These are phyloP conservation scores for Sungouiella blattae DNA, from an alignment of 805 yeast species.

Conservation along the genomic window DNA sequence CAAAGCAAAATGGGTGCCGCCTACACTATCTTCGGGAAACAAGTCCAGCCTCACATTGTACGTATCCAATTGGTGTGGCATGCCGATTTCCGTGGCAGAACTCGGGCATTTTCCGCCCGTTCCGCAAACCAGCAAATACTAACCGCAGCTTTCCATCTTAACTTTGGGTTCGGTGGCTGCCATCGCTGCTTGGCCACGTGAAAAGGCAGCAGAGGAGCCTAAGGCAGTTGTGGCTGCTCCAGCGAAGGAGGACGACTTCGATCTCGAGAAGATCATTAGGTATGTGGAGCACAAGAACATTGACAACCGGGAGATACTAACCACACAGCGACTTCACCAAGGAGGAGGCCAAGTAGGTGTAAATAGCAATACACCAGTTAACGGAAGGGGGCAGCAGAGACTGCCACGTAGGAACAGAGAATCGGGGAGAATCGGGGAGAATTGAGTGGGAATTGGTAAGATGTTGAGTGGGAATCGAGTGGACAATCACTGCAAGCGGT, in stretches of 20 bases:
- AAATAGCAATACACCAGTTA: not conserved
- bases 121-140: constrained; percentile 10
- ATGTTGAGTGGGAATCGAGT: no score
- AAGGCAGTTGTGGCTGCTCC: constrained; percentile 21
- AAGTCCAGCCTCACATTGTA: constrained; percentile 45
- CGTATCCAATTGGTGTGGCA: constrained; percentile 13
- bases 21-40: constrained; percentile 41
- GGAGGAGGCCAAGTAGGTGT: constrained; percentile 34
- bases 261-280: constrained; percentile 41
- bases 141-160: constrained; percentile 36
- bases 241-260: constrained; percentile 40
- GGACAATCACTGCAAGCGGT: no score
- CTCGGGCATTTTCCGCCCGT: not conserved
- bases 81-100: not conserved
- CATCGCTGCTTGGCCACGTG: constrained; percentile 36
- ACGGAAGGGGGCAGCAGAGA: no score
- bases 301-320: constrained; percentile 1
- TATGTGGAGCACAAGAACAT: constrained; percentile 27
- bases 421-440: no score
- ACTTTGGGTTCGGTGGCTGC: constrained; percentile 40
- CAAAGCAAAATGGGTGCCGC: constrained; percentile 36
- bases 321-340: constrained; percentile 37
- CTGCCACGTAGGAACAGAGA: no score
- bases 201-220: constrained; percentile 18
- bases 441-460: no score